Base-by-base conservation (phyloP, 2,329 filamentous ascomycete species). In the Apiospora pterosperma region DNA sequence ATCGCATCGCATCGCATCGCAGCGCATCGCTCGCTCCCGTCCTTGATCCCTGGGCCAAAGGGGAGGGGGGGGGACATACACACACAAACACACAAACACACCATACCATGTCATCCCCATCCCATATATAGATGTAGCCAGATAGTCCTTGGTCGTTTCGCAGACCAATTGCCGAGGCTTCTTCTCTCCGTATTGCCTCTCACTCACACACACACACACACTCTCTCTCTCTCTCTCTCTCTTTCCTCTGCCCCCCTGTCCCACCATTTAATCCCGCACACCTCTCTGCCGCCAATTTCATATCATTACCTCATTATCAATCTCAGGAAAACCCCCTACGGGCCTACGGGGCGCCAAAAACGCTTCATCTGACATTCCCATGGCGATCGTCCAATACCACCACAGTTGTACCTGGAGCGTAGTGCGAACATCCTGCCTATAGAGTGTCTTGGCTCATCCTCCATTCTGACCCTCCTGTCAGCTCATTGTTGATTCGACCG, bases 401-500 rank as follows among this genome's bases (percentile, higher is more conserved):
- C 28, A 34, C 48, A 19, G 48, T 34, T 55, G 48, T 55, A 55
- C 48, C 48, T 55, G 48, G 48, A 55, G 48, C 48, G 48, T 55
- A 34, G 48, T 55, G 28, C 48, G 25, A 55, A 34, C 48, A 55
- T 14, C 48, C 48, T 55, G 48, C 25, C 48, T 55, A 55, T 55
- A 55, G 48, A 55, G 25, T 55, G 48, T 55, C 48, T 55, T 55
- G 48, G 48, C 48, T 55, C 28, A 34, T n/a, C n/a, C n/a, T n/a
- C n/a, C n/a, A n/a, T n/a, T n/a, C n/a, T n/a, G n/a, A n/a, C 36
- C 36, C 36, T 60, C 34, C 36, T 39, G 36, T 60, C 58, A 60
- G 58, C 58, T 38, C 34, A 60, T 39, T 41, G 58, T 25, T 39
- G 58, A 36, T 60, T 60, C 58, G 36, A 34, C 58, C 58, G 58